phyloP scores from a whole-genome alignment of 192 early-diverging fungal species.

The Allomyces arbusculus region DNA sequence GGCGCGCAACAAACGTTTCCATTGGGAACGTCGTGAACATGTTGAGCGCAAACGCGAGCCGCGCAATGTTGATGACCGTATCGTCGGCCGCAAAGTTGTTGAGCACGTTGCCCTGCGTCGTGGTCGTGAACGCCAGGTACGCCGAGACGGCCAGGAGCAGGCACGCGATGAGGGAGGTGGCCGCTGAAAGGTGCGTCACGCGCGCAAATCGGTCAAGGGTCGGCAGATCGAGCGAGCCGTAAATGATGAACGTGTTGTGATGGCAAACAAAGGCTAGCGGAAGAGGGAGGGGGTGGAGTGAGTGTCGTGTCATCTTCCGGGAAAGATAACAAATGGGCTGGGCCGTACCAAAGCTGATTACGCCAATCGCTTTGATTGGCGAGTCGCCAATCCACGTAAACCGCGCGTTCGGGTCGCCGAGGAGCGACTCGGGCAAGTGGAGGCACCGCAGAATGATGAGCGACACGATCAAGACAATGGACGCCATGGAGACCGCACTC shows the following conservation, averaged over 20 bases:
- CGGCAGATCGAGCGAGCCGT: constrained; percentile 60
- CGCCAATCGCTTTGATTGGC: constrained; percentile 40
- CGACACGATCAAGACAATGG: background rate
- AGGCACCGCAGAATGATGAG: constrained; percentile 13
- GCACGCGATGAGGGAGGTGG: constrained; percentile 45
- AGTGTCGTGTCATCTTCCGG: background rate
- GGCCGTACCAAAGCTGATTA: constrained; percentile 63
- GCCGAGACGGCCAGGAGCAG: constrained; percentile 50
- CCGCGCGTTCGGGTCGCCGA: constrained; percentile 12
- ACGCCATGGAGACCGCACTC: constrained; percentile 51
- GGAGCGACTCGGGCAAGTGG: constrained; percentile 34
- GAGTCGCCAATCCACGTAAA: constrained; percentile 6
- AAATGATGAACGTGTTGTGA: constrained; percentile 86
- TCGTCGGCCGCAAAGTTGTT: constrained; percentile 72
- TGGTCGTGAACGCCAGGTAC: constrained; percentile 61
- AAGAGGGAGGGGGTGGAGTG: constrained; percentile 4
- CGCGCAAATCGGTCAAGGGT: constrained; percentile 65
- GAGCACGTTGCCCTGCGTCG: constrained; percentile 70
- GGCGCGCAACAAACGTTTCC: constrained; percentile 78
- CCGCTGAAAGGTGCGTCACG: constrained; percentile 63
- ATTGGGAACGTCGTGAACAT: constrained; percentile 90
- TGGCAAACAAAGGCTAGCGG: constrained; percentile 78
- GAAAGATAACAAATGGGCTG: background rate
- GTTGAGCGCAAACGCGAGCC: constrained; percentile 74
- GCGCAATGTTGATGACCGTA: constrained; percentile 63